Conservation (phyloP, 2,329 filamentous ascomycete genomes). For the Penicillium hesseltinei region DNA sequence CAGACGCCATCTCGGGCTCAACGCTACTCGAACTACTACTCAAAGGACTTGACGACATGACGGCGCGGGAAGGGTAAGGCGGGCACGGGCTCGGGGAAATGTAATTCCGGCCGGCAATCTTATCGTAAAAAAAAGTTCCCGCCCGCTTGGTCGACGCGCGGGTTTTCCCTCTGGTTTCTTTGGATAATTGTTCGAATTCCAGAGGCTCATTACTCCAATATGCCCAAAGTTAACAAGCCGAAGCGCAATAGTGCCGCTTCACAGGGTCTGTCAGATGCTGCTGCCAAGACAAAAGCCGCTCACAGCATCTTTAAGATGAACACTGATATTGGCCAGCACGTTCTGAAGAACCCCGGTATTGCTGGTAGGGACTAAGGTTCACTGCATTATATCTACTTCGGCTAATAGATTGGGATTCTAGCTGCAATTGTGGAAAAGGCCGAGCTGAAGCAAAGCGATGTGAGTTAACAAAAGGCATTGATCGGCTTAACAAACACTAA, state of each 20-base stretch:
- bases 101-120: slow-evolving; percentile 28
- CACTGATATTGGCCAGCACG: slow-evolving; percentile 83
- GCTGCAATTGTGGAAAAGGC: slow-evolving; percentile 74
- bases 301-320: slow-evolving; percentile 99
- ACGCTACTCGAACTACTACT: neutral
- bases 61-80: slow-evolving; percentile 2
- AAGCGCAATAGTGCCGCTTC: slow-evolving; percentile 53
- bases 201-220: slow-evolving; percentile 28
- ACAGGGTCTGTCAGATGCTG: slow-evolving; percentile 39
- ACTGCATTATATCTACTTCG: too few species aligned
- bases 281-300: slow-evolving; percentile 50
- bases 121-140: slow-evolving; percentile 30
- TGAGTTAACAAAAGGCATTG: slow-evolving; percentile 27
- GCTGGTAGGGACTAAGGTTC: slow-evolving; percentile 54
- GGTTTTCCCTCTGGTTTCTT: slow-evolving; percentile 1
- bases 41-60: neutral
- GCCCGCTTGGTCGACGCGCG: slow-evolving; percentile 8
- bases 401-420: neutral
- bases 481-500: neutral
- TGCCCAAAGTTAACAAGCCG: slow-evolving; percentile 55
- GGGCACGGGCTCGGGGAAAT: slow-evolving; percentile 13
- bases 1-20: slow-evolving; percentile 52
- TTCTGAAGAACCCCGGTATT: slow-evolving; percentile 87
- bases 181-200: neutral
- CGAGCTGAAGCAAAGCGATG: slow-evolving; percentile 80